phyloP scores from a whole-genome alignment of 768 basidiomycete genomes.

The Ramaria sp. region DNA sequence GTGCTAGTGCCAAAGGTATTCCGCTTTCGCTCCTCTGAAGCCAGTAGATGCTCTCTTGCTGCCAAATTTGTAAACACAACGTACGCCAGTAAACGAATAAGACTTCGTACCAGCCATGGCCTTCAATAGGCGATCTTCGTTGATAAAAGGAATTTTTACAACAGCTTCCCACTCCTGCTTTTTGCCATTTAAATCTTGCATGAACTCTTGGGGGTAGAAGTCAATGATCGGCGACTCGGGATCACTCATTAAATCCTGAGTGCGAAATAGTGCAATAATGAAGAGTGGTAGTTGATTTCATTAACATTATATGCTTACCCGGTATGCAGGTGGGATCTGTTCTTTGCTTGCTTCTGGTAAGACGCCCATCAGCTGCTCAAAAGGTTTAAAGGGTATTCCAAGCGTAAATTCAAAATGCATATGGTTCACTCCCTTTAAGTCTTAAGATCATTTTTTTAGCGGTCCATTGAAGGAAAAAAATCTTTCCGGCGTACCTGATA shows the following conservation, averaged over 20 bases:
- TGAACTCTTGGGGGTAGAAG: conserved; percentile 90
- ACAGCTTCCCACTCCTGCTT: conserved; percentile 98
- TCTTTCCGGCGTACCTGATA: conserved; percentile 55
- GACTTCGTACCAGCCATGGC: conserved; percentile 68
- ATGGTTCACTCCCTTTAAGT: conserved; percentile 51
- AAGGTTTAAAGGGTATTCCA: conserved; percentile 85
- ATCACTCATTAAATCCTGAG: conserved; percentile 82
- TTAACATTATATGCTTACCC: conserved; percentile 34
- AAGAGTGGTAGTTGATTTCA: too few species aligned
- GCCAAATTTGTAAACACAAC: conserved; percentile 5
- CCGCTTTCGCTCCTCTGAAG: conserved; percentile 59
- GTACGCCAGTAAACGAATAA: not conserved
- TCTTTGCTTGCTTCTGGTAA: conserved; percentile 84
- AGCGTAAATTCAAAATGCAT: conserved; percentile 83
- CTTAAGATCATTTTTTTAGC: conserved; percentile 20
- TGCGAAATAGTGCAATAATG: not conserved
- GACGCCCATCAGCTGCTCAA: conserved; percentile 97
- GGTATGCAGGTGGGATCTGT: conserved; percentile 78
- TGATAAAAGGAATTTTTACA: conserved; percentile 97
- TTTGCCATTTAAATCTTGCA: conserved; percentile 93
- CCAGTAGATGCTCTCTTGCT: conserved; percentile 75
- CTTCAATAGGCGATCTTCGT: conserved; percentile 60
- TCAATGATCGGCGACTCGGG: conserved; percentile 79
- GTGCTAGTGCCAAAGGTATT: conserved; percentile 76
- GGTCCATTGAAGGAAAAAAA: not conserved